A percentile compares a stretch with the other conserved stretches of the same genome.
Conservation (phyloP, 2,329 filamentous ascomycete genomes). For the Emydomyces testavorans region DNA sequence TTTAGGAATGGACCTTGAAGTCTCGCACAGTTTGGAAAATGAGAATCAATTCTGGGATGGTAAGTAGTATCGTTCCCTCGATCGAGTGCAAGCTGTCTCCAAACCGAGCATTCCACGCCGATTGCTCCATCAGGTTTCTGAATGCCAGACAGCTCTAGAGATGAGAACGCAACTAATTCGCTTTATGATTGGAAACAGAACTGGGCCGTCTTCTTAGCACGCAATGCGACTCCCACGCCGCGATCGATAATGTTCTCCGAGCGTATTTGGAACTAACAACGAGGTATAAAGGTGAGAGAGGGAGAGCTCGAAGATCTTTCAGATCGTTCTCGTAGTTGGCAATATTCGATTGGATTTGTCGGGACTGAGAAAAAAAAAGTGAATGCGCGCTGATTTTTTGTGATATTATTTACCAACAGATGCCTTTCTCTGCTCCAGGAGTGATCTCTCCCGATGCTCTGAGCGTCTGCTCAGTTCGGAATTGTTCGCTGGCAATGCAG, state of each 20-base stretch:
- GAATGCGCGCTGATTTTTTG: slow-evolving; percentile 4
- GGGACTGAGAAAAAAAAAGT: neutral
- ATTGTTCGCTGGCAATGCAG: slow-evolving; percentile 61
- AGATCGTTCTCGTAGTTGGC: neutral
- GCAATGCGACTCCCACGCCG: slow-evolving; percentile 49
- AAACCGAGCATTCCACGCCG: neutral
- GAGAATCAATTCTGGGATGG: slow-evolving; percentile 85
- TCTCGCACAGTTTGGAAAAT: slow-evolving; percentile 57
- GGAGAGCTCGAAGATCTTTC: neutral
- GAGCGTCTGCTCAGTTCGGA: slow-evolving; percentile 64
- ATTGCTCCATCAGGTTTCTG: neutral
- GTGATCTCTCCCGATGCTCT: slow-evolving; percentile 69
- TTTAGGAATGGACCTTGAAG: slow-evolving; percentile 55
- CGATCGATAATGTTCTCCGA: slow-evolving; percentile 76
- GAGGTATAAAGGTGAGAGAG: slow-evolving; percentile 49
- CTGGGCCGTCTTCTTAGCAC: slow-evolving; percentile 54
- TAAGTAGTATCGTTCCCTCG: slow-evolving; percentile 34
- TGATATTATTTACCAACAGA: slow-evolving; percentile 36
- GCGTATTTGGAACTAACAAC: slow-evolving; percentile 71
- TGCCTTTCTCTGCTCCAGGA: slow-evolving; percentile 61
- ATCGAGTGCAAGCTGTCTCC: too few species aligned
- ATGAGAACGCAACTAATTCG: neutral
- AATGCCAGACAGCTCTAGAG: neutral
- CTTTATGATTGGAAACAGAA: slow-evolving; percentile 37
- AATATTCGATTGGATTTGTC: too few species aligned